Evolutionary conservation across 176 grass and related monocot genomes (phyloP).

Genomic region (Triticum aestivum): DNA sequence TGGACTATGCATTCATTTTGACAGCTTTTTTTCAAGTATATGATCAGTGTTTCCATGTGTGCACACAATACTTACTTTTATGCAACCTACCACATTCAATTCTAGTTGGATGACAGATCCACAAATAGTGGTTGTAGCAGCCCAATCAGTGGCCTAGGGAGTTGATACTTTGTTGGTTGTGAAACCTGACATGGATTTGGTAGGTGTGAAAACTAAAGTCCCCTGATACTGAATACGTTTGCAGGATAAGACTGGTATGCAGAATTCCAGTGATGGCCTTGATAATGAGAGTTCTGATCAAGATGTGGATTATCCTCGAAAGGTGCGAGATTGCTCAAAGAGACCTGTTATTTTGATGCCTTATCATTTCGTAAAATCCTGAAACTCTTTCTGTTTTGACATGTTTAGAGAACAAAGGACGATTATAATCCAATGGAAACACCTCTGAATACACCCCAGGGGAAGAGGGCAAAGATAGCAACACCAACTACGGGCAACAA

Average conservation of each 20-base stretch:
- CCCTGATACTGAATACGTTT: constrained; percentile 9
- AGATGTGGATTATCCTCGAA: constrained; percentile 43
- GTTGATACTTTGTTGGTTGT: not conserved
- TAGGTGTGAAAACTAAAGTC: not conserved
- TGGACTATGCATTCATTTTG: not conserved
- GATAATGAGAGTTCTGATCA: constrained; percentile 37
- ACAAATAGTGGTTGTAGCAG: not conserved
- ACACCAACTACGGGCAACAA: constrained; percentile 45
- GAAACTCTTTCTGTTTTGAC: not conserved
- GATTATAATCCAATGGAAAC: constrained; percentile 49
- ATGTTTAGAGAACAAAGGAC: constrained; percentile 31
- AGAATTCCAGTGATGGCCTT: constrained; percentile 40
- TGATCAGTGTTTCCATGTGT: not conserved
- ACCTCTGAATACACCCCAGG: constrained; percentile 56
- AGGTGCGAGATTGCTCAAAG: constrained; percentile 32
- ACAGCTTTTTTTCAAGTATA: not conserved
- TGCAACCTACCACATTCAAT: not conserved
- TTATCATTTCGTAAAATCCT: not conserved
- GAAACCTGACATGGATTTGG: constrained; percentile 21
- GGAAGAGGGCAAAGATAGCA: constrained; percentile 65
- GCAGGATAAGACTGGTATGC: not conserved
- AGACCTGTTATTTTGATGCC: not conserved
- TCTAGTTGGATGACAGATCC: not conserved
- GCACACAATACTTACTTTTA: not conserved
- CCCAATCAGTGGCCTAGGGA: not conserved